A percentile compares a stretch with the other conserved stretches of the same genome.
phyloP scores from a whole-genome alignment of 495 filamentous ascomycete genomes.

The Aspergillus haitiensis region DNA sequence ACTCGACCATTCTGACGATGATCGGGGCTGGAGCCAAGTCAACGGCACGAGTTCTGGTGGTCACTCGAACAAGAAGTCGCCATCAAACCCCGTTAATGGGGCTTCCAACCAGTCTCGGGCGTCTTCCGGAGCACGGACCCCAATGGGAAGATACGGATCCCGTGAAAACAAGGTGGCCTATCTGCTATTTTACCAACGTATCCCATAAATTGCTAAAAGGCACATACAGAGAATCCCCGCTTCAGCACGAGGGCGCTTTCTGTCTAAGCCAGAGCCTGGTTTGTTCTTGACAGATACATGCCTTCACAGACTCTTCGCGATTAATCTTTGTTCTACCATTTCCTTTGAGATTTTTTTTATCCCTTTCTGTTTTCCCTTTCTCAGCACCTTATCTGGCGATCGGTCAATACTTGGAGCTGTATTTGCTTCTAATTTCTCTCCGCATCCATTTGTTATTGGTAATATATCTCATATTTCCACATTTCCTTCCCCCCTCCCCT shows the following conservation, averaged over 20 bases:
- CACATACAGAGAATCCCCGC: too few relatives aligned
- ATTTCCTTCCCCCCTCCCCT: neutral
- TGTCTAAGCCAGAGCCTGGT: neutral
- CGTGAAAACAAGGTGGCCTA: slow-evolving; percentile 97
- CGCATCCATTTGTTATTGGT: neutral
- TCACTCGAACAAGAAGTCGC: slow-evolving; percentile 60
- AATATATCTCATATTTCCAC: slow-evolving; percentile 7
- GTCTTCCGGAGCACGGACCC: slow-evolving; percentile 60
- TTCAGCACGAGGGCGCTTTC: neutral
- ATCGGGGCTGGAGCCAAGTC: slow-evolving; percentile 84
- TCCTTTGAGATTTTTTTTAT: neutral
- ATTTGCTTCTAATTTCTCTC: too few relatives aligned
- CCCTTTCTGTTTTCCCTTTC: neutral
- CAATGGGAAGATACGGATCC: slow-evolving; percentile 63
- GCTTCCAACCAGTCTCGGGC: slow-evolving; percentile 46
- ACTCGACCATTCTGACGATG: slow-evolving; percentile 56
- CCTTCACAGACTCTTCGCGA: neutral
- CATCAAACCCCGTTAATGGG: slow-evolving; percentile 65
- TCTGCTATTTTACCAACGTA: slow-evolving; percentile 88
- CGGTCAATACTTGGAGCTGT: neutral
- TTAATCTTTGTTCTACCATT: neutral
- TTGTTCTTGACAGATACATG: neutral
- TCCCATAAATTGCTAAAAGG: slow-evolving; percentile 36
- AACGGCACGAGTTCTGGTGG: slow-evolving; percentile 54
- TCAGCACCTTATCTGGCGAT: neutral